A percentile compares a stretch with the other conserved stretches of the same genome.
Evolutionary conservation across 176 grass and related monocot genomes (phyloP).

Genomic region (Carex pumila): DNA sequence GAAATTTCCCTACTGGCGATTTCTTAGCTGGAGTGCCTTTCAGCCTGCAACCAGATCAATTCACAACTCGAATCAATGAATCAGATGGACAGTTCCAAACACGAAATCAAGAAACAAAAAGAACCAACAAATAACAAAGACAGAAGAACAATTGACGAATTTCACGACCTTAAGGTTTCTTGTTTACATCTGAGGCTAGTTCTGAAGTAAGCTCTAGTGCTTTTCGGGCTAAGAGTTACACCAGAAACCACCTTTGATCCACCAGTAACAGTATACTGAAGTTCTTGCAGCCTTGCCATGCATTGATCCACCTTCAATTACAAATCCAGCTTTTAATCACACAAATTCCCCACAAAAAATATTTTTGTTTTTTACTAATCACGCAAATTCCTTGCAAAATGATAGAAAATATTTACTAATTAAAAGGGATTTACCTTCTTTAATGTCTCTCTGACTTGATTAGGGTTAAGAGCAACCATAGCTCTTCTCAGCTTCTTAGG

Average conservation of each 20-base stretch:
- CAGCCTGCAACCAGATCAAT: constrained; percentile 41
- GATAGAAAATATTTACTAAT: not conserved
- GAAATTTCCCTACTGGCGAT: constrained; percentile 68
- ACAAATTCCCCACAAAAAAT: not conserved
- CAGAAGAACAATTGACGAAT: not conserved
- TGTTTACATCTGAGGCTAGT: constrained; percentile 96
- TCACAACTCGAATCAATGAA: not conserved
- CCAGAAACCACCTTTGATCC: constrained; percentile 78
- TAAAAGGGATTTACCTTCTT: constrained; percentile 45
- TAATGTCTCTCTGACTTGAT: constrained; percentile 63
- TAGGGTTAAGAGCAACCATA: constrained; percentile 49
- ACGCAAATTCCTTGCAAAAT: not conserved
- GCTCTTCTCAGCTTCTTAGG: constrained; percentile 42
- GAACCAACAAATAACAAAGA: not conserved
- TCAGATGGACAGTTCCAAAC: not conserved
- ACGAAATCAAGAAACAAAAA: not conserved
- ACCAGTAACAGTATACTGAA: constrained; percentile 86
- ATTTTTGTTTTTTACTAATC: not conserved
- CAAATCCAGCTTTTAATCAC: constrained; percentile 29
- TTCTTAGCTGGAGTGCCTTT: constrained; percentile 35
- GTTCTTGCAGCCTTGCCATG: constrained; percentile 91
- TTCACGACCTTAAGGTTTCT: constrained; percentile 56
- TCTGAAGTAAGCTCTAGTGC: constrained; percentile 76
- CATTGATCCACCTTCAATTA: constrained; percentile 64
- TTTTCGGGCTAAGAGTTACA: constrained; percentile 82